Evolutionary conservation across 129 eudicot species (phyloP).

Genomic region (Centella asiatica): DNA sequence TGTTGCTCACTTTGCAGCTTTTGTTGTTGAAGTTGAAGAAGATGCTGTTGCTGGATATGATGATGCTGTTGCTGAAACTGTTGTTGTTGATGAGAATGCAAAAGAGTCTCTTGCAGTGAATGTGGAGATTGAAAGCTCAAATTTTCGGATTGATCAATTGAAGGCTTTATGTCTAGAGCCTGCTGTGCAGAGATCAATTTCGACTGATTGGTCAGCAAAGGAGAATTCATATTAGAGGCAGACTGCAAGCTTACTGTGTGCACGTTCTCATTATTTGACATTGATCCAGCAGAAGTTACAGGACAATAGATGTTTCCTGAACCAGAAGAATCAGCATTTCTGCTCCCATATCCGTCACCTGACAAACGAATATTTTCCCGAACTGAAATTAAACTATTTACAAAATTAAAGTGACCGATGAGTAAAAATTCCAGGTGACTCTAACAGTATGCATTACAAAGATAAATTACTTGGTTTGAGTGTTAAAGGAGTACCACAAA

Average conservation of each 20-base stretch:
- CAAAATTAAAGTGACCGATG: too few species aligned
- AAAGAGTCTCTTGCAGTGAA: constrained; percentile 28
- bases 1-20: constrained; percentile 46
- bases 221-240: constrained; percentile 35
- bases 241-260: constrained; percentile 47
- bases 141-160: constrained; percentile 40
- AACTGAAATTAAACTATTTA: neutral
- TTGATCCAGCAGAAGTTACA: constrained; percentile 34
- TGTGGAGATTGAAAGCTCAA: constrained; percentile 35
- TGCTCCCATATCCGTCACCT: constrained; percentile 65
- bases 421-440: too few species aligned
- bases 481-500: neutral
- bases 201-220: constrained; percentile 36
- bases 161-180: constrained; percentile 32
- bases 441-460: neutral
- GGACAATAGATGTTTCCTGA: constrained; percentile 52
- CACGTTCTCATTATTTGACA: constrained; percentile 46
- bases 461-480: neutral
- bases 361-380: neutral
- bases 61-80: constrained; percentile 45
- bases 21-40: constrained; percentile 45
- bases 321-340: constrained; percentile 39
- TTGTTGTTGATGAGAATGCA: constrained; percentile 32
- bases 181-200: constrained; percentile 32
- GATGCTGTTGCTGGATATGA: constrained; percentile 52